phyloP scores from a whole-genome alignment of 805 yeast genomes.

The Diddensiella caesifluorescens region DNA sequence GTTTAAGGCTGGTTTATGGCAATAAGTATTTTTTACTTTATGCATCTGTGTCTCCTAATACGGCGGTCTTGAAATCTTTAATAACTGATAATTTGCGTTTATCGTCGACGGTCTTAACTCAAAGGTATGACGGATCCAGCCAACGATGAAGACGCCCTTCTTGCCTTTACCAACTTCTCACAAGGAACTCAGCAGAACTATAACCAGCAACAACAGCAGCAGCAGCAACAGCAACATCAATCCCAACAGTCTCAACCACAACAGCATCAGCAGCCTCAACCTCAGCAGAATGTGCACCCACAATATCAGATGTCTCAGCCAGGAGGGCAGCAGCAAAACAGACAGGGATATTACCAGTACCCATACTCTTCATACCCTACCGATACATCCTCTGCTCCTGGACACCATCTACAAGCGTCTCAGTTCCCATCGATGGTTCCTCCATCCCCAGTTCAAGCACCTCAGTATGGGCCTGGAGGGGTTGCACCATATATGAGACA shows the following conservation, averaged over 20 bases:
- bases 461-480: neutral
- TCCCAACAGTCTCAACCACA: slow-evolving; percentile 4
- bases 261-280: slow-evolving; percentile 10
- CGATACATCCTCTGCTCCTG: slow-evolving; percentile 2
- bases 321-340: neutral
- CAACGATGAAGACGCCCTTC: slow-evolving; percentile 15
- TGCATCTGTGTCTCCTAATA: no score
- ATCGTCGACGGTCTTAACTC: neutral
- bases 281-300: slow-evolving; percentile 5
- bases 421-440: slow-evolving; percentile 8
- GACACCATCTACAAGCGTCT: no score
- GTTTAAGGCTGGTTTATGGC: no score
- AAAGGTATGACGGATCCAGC: slow-evolving; percentile 18
- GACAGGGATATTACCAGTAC: neutral
- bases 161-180: slow-evolving; percentile 14
- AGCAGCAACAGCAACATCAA: slow-evolving; percentile 10
- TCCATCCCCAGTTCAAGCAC: slow-evolving; percentile 1
- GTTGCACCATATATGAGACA: slow-evolving; percentile 1
- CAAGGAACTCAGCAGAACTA: neutral
- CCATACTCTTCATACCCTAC: neutral
- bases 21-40: no score
- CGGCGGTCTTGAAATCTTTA: no score
- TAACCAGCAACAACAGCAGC: slow-evolving; percentile 3
- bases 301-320: neutral
- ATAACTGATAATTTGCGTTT: no score